Evolutionary conservation across 805 yeast species (phyloP).

Genomic region (Hanseniaspora osmophila): DNA sequence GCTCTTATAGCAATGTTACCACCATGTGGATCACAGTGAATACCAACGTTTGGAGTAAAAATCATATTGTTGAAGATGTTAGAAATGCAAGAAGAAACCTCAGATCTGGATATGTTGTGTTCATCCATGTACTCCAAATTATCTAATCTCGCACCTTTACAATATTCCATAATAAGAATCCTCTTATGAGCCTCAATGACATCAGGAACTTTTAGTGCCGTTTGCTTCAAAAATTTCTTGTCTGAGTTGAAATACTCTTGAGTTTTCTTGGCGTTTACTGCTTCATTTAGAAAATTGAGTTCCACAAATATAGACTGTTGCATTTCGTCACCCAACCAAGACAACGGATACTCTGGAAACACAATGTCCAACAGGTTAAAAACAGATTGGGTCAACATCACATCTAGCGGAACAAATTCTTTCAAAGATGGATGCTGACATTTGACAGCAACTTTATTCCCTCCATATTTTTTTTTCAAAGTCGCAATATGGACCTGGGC

Average conservation of each 20-base stretch:
- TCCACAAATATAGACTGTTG: slow-evolving; percentile 81
- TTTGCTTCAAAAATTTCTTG: slow-evolving; percentile 32
- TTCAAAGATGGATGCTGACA: slow-evolving; percentile 82
- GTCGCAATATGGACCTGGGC: slow-evolving; percentile 89
- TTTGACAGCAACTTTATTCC: slow-evolving; percentile 79
- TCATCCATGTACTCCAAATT: slow-evolving; percentile 48
- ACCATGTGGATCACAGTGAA: slow-evolving; percentile 97
- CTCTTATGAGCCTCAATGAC: slow-evolving; percentile 54
- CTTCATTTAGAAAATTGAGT: slow-evolving; percentile 77
- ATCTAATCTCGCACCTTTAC: slow-evolving; percentile 74
- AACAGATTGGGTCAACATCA: slow-evolving; percentile 60
- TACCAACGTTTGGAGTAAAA: slow-evolving; percentile 78
- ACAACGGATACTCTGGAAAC: slow-evolving; percentile 86
- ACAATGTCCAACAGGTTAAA: slow-evolving; percentile 59
- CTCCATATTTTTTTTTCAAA: slow-evolving; percentile 22
- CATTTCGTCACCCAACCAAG: slow-evolving; percentile 93
- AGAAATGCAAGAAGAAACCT: slow-evolving; percentile 73
- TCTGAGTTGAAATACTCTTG: slow-evolving; percentile 40
- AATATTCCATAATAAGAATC: slow-evolving; percentile 75
- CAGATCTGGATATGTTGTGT: slow-evolving; percentile 54
- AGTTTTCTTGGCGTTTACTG: slow-evolving; percentile 63
- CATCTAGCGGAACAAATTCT: slow-evolving; percentile 84
- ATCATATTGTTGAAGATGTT: slow-evolving; percentile 92
- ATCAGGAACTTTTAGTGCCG: slow-evolving; percentile 72
- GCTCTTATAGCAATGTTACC: slow-evolving; percentile 82